Conservation (phyloP, 2,329 filamentous ascomycete genomes). For the Orbilia quercus region DNA sequence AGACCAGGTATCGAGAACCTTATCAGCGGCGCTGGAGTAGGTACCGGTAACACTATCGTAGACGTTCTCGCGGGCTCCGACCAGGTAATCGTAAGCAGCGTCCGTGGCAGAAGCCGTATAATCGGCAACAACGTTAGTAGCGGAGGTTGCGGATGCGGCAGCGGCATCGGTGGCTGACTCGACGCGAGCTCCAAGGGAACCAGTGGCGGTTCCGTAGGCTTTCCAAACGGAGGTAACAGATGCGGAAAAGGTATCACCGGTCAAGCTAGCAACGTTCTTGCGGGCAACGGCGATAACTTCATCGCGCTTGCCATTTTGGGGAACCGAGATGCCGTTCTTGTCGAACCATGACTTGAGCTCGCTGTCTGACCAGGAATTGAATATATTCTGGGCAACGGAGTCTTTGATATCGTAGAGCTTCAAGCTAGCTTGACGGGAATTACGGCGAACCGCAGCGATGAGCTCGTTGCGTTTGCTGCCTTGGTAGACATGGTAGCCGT, state of each 20-base stretch:
- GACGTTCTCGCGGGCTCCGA: conserved; percentile 74
- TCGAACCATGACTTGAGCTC: conserved; percentile 93
- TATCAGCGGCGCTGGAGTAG: conserved; percentile 72
- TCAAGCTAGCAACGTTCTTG: conserved; percentile 80
- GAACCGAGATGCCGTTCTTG: conserved; percentile 87
- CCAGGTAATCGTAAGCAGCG: conserved; percentile 76
- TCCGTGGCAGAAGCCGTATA: conserved; percentile 63
- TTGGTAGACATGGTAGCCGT: conserved; percentile 87
- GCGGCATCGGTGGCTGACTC: conserved; percentile 44
- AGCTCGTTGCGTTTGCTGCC: conserved; percentile 85
- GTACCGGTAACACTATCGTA: conserved; percentile 53
- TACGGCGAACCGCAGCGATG: conserved; percentile 88
- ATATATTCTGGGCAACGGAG: conserved; percentile 81
- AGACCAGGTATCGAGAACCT: conserved; percentile 74
- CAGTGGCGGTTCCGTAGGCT: conserved; percentile 63
- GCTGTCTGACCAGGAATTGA: conserved; percentile 89
- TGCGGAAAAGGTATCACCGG: conserved; percentile 72
- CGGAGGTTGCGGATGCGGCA: conserved; percentile 60
- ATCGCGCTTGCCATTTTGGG: conserved; percentile 89
- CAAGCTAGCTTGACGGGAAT: conserved; percentile 81
- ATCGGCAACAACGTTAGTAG: conserved; percentile 68
- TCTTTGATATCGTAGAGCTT: conserved; percentile 77
- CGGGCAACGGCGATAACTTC: conserved; percentile 90
- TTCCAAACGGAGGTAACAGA: conserved; percentile 61
- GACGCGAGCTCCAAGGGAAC: conserved; percentile 61